A percentile compares a stretch with the other conserved stretches of the same genome.
phyloP scores from a whole-genome alignment of 2,329 filamentous ascomycete species.

The Penicillium decumbens region DNA sequence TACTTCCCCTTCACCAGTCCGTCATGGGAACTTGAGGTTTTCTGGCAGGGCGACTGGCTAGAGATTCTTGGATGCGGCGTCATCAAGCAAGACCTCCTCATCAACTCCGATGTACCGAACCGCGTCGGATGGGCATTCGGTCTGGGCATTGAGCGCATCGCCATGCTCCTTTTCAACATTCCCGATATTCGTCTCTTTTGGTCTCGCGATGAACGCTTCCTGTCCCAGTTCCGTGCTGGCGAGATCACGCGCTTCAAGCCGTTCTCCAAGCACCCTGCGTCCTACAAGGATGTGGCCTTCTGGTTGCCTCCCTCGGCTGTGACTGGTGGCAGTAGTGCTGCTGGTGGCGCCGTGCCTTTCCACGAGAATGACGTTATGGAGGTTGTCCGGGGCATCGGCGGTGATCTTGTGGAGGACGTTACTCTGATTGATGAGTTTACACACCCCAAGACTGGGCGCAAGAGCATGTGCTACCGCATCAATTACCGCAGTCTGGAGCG shows the following conservation, averaged over 20 bases:
- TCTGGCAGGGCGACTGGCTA: conserved; percentile 91
- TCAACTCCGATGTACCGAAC: conserved; percentile 67
- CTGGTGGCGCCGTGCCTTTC: conserved; percentile 50
- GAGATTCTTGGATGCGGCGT: conserved; percentile 93
- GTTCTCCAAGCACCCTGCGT: conserved; percentile 87
- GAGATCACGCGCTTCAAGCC: conserved; percentile 65
- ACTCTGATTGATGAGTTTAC: conserved; percentile 77
- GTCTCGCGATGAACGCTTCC: conserved; percentile 78
- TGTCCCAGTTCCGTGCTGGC: conserved; percentile 67
- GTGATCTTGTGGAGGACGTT: conserved; percentile 84
- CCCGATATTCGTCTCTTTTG: conserved; percentile 96
- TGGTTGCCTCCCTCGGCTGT: conserved; percentile 60
- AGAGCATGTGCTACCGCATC: conserved; percentile 86
- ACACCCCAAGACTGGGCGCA: conserved; percentile 76
- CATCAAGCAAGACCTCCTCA: conserved; percentile 74
- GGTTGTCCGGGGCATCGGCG: conserved; percentile 75
- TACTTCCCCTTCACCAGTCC: conserved; percentile 97
- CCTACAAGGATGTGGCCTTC: conserved; percentile 89
- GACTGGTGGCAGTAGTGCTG: conserved; percentile 34
- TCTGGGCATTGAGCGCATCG: conserved; percentile 86
- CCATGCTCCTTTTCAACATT: conserved; percentile 95
- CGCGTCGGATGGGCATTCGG: conserved; percentile 94
- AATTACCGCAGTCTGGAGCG: conserved; percentile 90
- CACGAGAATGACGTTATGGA: conserved; percentile 99
- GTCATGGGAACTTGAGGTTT: conserved; percentile 93